A percentile compares a stretch with the other conserved stretches of the same genome.
phyloP scores from a whole-genome alignment of 2,329 filamentous ascomycete species.

The Cucurbitaria berberidis region DNA sequence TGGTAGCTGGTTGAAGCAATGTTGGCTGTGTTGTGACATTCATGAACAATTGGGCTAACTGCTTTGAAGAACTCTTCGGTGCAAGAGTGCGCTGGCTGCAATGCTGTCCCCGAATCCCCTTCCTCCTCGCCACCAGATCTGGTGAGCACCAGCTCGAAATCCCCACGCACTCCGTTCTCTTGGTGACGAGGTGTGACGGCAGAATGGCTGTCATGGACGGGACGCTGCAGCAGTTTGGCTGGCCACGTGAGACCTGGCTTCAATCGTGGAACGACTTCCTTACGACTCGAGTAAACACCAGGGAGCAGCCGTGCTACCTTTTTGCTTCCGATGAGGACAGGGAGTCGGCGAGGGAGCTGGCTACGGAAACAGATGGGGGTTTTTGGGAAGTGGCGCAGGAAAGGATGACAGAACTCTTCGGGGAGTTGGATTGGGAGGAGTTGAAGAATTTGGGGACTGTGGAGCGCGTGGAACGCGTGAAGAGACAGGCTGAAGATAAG shows the following conservation, averaged over 20 bases:
- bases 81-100: not conserved
- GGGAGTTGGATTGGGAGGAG: conserved; percentile 9
- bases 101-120: not conserved
- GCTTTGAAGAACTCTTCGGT: not conserved
- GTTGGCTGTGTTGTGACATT: not conserved
- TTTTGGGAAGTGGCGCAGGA: not conserved
- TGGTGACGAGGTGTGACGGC: not conserved
- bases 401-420: conserved; percentile 3
- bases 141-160: not conserved
- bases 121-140: not conserved
- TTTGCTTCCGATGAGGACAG: not conserved
- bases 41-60: not conserved
- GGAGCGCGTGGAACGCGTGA: not conserved
- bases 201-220: conserved; percentile 9
- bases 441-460: not conserved
- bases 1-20: not conserved
- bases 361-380: not conserved
- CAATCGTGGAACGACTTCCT: not conserved
- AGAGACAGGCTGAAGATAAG: not conserved
- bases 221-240: conserved; percentile 11
- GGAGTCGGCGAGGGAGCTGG: not conserved
- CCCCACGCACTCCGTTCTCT: conserved; percentile 8
- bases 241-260: conserved; percentile 9
- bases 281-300: not conserved
- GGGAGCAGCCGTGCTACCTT: not conserved